Evolutionary conservation across 306 rosid species (phyloP), one percentile per base, ranked within the genome.

Genomic region (Vachellia collinsii): DNA sequence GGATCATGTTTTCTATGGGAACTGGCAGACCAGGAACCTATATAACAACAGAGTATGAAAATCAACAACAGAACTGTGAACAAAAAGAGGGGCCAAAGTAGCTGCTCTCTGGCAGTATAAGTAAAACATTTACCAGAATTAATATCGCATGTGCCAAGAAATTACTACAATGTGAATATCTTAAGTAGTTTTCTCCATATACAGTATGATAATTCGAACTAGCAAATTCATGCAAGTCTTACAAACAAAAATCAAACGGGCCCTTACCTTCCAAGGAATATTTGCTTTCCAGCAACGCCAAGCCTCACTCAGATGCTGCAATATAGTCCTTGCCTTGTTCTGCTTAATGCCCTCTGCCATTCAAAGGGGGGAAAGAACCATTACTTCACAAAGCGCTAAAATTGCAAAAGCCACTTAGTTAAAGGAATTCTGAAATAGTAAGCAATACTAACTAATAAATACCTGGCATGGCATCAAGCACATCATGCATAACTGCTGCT

Each of bases 231-330:
- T 7, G 34, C 23, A 14, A 41, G 29, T 29, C 37, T 0, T 58
- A 9, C 66, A 59, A 70, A 67, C 65, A 50, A 73, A 44, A 73
- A 59, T 14, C 6, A 62, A 51, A 69, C 23, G 53, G 39, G 4
- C 10, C 13, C 25, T 65, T 84, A 90, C 97, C 99, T 96, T 93
- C 99, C 99, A 96, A 56, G 99, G 99, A 87, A 96, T 96, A 83
- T 96, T 96, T 62, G 99, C 99, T 81, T 93, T 96, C 99, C 99
- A 96, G 74, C 99, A 96, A 17, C 99, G 94, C 99, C 99, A 96
- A 4, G 99, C 99, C 87, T 96, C 99, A 86, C 99, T 96, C 83
- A 96, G 80, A 88, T 96, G 99, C 78, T 96, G 99, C 90, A 96
- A 88, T 56, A 96, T 96, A 34, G 97, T 93, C 72, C 98, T 91